Evolutionary conservation across 2,329 filamentous ascomycete species (phyloP).

Genomic region (Aureobasidium pullulans): DNA sequence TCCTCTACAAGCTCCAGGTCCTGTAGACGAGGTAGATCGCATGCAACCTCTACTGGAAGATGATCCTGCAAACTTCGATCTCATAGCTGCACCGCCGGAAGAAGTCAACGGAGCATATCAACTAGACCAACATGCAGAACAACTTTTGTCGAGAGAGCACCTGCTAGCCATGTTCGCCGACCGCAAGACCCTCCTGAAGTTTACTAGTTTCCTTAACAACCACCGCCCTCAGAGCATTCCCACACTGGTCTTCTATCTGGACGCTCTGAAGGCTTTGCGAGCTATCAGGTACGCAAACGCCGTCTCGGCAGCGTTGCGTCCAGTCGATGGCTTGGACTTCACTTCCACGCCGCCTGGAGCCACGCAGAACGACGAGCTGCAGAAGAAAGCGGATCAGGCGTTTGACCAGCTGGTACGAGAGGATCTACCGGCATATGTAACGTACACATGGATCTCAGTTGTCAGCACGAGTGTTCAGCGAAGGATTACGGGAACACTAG

Average conservation of each 20-base stretch:
- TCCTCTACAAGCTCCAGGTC: conserved; percentile 38
- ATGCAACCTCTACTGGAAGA: conserved; percentile 45
- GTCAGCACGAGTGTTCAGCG: conserved; percentile 63
- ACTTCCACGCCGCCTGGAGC: conserved; percentile 42
- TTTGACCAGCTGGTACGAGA: conserved; percentile 59
- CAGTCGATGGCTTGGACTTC: conserved; percentile 50
- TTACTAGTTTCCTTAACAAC: conserved; percentile 58
- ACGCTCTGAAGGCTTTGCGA: conserved; percentile 61
- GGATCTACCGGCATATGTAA: conserved; percentile 65
- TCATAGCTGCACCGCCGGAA: conserved; percentile 36
- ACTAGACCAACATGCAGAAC: conserved; percentile 57
- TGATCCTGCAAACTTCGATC: conserved; percentile 47
- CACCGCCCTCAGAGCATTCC: conserved; percentile 56
- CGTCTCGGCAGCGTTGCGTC: conserved; percentile 53
- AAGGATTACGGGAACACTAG: conserved; percentile 60
- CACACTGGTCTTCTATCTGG: conserved; percentile 63
- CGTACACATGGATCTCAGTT: conserved; percentile 59
- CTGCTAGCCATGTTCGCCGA: conserved; percentile 59
- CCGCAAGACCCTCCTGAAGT: conserved; percentile 54
- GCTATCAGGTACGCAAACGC: conserved; percentile 67
- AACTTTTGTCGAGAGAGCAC: conserved; percentile 60
- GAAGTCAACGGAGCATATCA: conserved; percentile 38
- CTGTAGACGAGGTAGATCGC: conserved; percentile 34
- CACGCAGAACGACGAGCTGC: conserved; percentile 52
- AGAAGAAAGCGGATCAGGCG: conserved; percentile 56